Conservation (phyloP, 2,329 filamentous ascomycete species). For the Gnomoniopsis sp. region DNA sequence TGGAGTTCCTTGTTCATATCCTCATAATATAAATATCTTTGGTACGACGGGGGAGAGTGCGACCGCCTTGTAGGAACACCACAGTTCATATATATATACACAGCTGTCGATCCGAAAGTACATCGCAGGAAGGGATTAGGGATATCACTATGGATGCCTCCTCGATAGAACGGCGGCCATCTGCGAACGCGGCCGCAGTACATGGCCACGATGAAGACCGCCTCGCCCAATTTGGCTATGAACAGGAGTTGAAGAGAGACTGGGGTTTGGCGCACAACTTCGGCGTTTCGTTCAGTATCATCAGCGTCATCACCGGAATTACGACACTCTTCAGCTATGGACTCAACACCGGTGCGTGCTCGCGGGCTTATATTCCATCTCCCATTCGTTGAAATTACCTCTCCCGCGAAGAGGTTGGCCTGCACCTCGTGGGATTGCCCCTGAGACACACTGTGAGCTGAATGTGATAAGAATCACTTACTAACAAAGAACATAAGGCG, state of each 20-base stretch:
- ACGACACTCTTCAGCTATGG: slow-evolving; percentile 58
- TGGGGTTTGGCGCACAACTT: slow-evolving; percentile 60
- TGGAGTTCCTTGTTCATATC: not conserved
- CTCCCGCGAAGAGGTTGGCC: too few relatives aligned
- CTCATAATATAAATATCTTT: not conserved
- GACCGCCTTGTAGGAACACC: not conserved
- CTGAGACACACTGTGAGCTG: too few relatives aligned
- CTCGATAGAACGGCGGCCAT: slow-evolving; percentile 23
- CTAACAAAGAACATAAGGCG: slow-evolving; percentile 29
- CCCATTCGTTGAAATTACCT: too few relatives aligned
- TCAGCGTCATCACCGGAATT: slow-evolving; percentile 58
- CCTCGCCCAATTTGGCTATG: slow-evolving; percentile 55
- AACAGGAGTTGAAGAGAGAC: slow-evolving; percentile 55
- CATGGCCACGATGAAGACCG: slow-evolving; percentile 44
- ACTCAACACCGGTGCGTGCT: slow-evolving; percentile 35
- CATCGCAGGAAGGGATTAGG: too few relatives aligned
- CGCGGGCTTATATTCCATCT: too few relatives aligned
- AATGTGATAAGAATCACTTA: too few relatives aligned
- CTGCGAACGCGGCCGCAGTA: slow-evolving; percentile 18
- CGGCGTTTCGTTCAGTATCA: slow-evolving; percentile 60
- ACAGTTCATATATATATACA: too few relatives aligned
- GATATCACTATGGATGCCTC: slow-evolving; percentile 18
- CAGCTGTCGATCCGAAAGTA: too few relatives aligned
- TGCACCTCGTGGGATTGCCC: too few relatives aligned
- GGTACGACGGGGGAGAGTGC: too few relatives aligned